A percentile compares a stretch with the other conserved stretches of the same genome.
Conservation (phyloP, 352 stramenopile species). For the Phytopythium montanum region DNA sequence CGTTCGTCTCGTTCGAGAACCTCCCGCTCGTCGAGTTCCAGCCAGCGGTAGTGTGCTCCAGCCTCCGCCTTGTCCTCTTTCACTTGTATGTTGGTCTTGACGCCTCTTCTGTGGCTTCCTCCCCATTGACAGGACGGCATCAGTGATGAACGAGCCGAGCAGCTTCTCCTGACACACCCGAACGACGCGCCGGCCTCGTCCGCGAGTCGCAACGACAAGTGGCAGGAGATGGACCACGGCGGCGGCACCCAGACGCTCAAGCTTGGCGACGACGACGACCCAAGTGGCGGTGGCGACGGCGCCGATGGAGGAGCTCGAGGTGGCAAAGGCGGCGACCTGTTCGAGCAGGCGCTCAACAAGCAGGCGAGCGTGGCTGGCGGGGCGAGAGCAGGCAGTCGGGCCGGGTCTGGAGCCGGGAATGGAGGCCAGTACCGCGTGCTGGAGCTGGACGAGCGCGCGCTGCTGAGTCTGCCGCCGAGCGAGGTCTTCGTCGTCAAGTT, state of each 20-base stretch:
- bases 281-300: constrained; percentile 30
- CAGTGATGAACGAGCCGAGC: constrained; percentile 81
- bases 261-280: constrained; percentile 58
- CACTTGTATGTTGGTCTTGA: not conserved
- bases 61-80: not conserved
- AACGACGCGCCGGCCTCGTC: constrained; percentile 11
- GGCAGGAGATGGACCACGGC: constrained; percentile 59
- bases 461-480: constrained; percentile 65
- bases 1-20: constrained; percentile 94
- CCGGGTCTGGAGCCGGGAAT: constrained; percentile 26
- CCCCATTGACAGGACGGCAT: constrained; percentile 50
- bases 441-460: constrained; percentile 67
- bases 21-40: constrained; percentile 95
- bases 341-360: constrained; percentile 86
- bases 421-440: constrained; percentile 65
- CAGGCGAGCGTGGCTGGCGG: constrained; percentile 43
- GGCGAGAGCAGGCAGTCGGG: constrained; percentile 34
- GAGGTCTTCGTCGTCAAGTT: constrained; percentile 89
- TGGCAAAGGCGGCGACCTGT: constrained; percentile 36
- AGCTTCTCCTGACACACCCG: constrained; percentile 71
- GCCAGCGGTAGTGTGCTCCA: constrained; percentile 37
- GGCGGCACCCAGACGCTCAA: constrained; percentile 78
- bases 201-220: constrained; percentile 23
- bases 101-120: constrained; percentile 1
- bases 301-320: constrained; percentile 26